Percentiles rank a stretch among this genome's conserved stretches.
These are phyloP conservation scores for Asterionellopsis glacialis DNA, from an alignment of 108 stramenopile genomes.

Conservation along the genomic window DNA sequence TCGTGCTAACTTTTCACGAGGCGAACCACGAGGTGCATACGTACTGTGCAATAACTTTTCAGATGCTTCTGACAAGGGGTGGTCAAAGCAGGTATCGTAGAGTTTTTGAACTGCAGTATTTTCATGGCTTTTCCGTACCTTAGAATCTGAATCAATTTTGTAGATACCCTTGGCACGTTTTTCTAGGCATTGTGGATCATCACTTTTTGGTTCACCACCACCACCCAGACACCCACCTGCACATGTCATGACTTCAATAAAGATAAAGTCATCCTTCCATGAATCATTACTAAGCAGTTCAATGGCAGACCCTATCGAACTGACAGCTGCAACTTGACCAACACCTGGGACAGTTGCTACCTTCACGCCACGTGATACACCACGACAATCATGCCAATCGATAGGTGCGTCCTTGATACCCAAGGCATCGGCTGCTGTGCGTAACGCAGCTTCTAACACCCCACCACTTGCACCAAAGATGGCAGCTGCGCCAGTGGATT, in stretches of 20 bases:
- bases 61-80: constrained; percentile 28
- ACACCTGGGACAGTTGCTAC: constrained; percentile 29
- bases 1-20: constrained; percentile 14
- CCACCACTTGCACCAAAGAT: constrained; percentile 55
- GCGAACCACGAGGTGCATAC: constrained; percentile 6
- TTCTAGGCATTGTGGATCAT: constrained; percentile 34
- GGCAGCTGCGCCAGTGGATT: constrained; percentile 42
- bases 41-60: constrained; percentile 30
- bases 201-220: constrained; percentile 41
- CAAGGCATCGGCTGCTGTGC: constrained; percentile 42
- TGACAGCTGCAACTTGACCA: constrained; percentile 35
- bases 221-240: constrained; percentile 52
- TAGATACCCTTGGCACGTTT: constrained; percentile 38
- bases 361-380: constrained; percentile 35
- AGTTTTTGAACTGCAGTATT: constrained; percentile 31
- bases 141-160: constrained; percentile 16
- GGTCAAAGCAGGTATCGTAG: constrained; percentile 29
- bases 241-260: constrained; percentile 56
- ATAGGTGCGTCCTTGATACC: constrained; percentile 16
- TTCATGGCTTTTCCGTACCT: constrained; percentile 34
- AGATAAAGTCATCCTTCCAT: constrained; percentile 25
- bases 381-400: constrained; percentile 20
- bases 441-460: constrained; percentile 54
- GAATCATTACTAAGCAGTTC: constrained; percentile 31
- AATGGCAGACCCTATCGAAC: constrained; percentile 34